A percentile compares a stretch with the other conserved stretches of the same genome.
phyloP scores from a whole-genome alignment of 768 basidiomycete genomes.

The Tulasnella sp. region DNA sequence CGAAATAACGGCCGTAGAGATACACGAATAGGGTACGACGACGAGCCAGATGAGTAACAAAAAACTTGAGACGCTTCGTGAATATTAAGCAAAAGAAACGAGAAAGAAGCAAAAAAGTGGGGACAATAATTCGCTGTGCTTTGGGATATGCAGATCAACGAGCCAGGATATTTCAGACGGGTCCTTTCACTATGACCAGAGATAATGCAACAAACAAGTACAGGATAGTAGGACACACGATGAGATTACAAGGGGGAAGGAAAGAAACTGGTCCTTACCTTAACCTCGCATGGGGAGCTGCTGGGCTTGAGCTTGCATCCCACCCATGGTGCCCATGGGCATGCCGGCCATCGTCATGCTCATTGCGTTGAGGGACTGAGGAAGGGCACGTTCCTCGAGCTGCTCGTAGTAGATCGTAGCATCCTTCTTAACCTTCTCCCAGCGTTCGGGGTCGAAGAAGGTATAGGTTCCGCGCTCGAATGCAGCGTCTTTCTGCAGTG shows the following conservation, averaged over 20 bases:
- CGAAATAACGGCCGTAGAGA: constrained; percentile 11
- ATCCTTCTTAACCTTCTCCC: constrained; percentile 72
- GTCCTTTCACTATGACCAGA: constrained; percentile 11
- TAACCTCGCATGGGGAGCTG: constrained; percentile 8
- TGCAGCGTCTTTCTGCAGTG: constrained; percentile 70
- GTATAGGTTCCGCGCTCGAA: constrained; percentile 87
- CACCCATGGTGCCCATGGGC: constrained; percentile 15
- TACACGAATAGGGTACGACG: constrained; percentile 18
- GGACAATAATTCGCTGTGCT: constrained; percentile 11
- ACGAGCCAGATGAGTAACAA: constrained; percentile 4
- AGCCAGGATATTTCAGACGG: constrained; percentile 8
- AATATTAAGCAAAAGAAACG: background rate
- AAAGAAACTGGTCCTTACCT: constrained; percentile 12
- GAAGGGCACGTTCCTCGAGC: constrained; percentile 51
- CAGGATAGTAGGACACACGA: background rate
- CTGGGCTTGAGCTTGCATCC: constrained; percentile 22
- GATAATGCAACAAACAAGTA: constrained; percentile 17
- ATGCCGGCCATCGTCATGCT: constrained; percentile 12
- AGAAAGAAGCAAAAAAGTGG: background rate
- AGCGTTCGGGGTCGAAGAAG: constrained; percentile 80
- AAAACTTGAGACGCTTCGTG: background rate
- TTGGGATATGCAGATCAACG: constrained; percentile 1
- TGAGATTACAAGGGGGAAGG: constrained; percentile 1
- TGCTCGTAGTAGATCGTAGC: constrained; percentile 71
- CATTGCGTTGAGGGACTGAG: constrained; percentile 9